Evolutionary conservation across 2,329 filamentous ascomycete genomes (phyloP).

Genomic region (Sarocladium kiliense): DNA sequence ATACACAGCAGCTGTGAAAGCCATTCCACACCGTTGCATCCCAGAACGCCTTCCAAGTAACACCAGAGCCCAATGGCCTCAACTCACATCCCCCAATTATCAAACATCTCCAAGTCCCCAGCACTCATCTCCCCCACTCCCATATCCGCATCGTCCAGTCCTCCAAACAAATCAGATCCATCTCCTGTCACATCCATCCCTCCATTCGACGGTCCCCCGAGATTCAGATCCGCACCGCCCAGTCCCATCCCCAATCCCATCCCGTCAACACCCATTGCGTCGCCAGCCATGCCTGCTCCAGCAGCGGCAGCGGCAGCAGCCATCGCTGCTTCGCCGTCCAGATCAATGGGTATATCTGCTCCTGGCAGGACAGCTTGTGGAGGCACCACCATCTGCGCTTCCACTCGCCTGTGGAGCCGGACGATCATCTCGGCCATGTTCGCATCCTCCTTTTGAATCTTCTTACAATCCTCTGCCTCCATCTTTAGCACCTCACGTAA

Average conservation of each 20-base stretch:
- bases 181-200: conserved; percentile 22
- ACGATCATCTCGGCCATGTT: conserved; percentile 56
- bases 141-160: conserved; percentile 20
- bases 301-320: conserved; percentile 26
- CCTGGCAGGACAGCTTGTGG: conserved; percentile 36
- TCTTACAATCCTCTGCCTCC: conserved; percentile 53
- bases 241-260: conserved; percentile 27
- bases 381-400: conserved; percentile 54
- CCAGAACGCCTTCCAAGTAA: not conserved
- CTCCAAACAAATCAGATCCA: conserved; percentile 31
- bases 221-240: conserved; percentile 28
- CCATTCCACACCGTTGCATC: not conserved
- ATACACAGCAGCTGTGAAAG: too few species aligned
- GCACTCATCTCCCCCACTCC: conserved; percentile 6
- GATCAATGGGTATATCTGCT: conserved; percentile 27
- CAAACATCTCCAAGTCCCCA: conserved; percentile 35
- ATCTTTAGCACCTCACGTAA: conserved; percentile 55
- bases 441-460: conserved; percentile 50
- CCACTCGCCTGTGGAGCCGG: conserved; percentile 58
- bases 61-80: too few species aligned
- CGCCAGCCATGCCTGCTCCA: conserved; percentile 27
- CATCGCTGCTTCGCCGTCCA: conserved; percentile 20
- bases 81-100: conserved; percentile 23
- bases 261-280: conserved; percentile 36
- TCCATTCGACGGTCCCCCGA: conserved; percentile 28